Evolutionary conservation across 208 protist species (phyloP).

Genomic region (Trypanosoma platydactyli): DNA sequence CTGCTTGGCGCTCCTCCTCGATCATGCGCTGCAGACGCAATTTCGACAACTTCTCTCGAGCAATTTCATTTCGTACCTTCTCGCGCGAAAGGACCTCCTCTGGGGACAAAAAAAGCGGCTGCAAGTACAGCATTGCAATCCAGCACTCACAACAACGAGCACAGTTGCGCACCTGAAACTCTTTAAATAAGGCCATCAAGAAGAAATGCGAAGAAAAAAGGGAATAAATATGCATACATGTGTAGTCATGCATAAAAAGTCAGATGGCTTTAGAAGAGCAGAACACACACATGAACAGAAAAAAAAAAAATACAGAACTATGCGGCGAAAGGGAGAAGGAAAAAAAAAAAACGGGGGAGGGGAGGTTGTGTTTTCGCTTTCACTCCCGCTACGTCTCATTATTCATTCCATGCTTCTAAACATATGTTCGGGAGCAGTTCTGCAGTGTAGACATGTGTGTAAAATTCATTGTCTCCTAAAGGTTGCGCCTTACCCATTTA

Average conservation of each 20-base stretch:
- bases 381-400: too few species aligned
- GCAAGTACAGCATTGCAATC: constrained; percentile 16
- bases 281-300: background rate
- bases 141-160: background rate
- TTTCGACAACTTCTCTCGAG: constrained; percentile 41
- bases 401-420: background rate
- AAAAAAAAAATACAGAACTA: constrained; percentile 14
- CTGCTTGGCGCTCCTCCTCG: constrained; percentile 35
- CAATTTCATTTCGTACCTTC: constrained; percentile 73
- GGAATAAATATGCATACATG: constrained; percentile 19
- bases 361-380: constrained; percentile 11
- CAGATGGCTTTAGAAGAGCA: constrained; percentile 1
- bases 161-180: too few species aligned
- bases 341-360: too few species aligned
- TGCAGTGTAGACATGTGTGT: too few species aligned
- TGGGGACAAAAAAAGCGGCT: constrained; percentile 40
- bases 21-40: constrained; percentile 39
- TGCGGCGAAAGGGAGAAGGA: too few species aligned
- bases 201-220: constrained; percentile 2
- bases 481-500: constrained; percentile 33
- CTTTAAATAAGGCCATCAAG: background rate
- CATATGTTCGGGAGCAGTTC: background rate
- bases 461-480: constrained; percentile 5
- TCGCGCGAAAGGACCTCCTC: constrained; percentile 63
- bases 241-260: background rate